Conservation (phyloP, 2,329 filamentous ascomycete genomes). For the Hypoxylon sp. region DNA sequence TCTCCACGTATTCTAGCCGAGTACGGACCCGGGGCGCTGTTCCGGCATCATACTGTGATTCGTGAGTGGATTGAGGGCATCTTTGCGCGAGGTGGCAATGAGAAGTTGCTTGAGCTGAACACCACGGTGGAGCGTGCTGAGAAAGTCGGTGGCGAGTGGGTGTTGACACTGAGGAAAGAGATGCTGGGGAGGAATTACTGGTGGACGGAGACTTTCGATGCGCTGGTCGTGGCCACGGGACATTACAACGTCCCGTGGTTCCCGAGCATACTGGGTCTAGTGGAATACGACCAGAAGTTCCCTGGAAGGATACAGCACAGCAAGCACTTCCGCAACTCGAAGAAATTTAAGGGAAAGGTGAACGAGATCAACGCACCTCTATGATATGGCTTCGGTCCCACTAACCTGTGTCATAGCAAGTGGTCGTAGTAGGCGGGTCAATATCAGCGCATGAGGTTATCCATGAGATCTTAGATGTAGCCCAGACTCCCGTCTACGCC, state of each 20-base stretch:
- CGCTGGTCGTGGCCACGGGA: slow-evolving; percentile 73
- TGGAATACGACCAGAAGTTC: slow-evolving; percentile 66
- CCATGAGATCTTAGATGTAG: slow-evolving; percentile 63
- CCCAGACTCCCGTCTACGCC: slow-evolving; percentile 62
- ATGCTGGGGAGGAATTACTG: slow-evolving; percentile 55
- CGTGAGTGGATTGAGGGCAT: slow-evolving; percentile 64
- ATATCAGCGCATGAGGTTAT: slow-evolving; percentile 70
- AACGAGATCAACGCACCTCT: background rate
- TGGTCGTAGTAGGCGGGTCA: slow-evolving; percentile 69
- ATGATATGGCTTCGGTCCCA: background rate
- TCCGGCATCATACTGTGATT: slow-evolving; percentile 68
- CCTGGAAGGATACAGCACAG: slow-evolving; percentile 71
- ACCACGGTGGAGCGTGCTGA: slow-evolving; percentile 70
- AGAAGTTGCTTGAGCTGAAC: slow-evolving; percentile 60
- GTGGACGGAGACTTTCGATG: slow-evolving; percentile 67
- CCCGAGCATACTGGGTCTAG: slow-evolving; percentile 69
- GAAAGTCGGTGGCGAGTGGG: slow-evolving; percentile 61
- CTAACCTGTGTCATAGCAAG: slow-evolving; percentile 54
- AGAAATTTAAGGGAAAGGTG: slow-evolving; percentile 52
- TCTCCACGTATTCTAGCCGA: slow-evolving; percentile 59
- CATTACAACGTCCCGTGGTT: slow-evolving; percentile 74
- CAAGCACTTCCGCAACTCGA: slow-evolving; percentile 72
- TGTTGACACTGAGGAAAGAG: slow-evolving; percentile 62
- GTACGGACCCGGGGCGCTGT: slow-evolving; percentile 67
- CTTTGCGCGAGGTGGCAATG: slow-evolving; percentile 49